These are phyloP conservation scores for Leptographium galeiforme DNA, from an alignment of 2,329 filamentous ascomycete genomes.

Conservation along the genomic window DNA sequence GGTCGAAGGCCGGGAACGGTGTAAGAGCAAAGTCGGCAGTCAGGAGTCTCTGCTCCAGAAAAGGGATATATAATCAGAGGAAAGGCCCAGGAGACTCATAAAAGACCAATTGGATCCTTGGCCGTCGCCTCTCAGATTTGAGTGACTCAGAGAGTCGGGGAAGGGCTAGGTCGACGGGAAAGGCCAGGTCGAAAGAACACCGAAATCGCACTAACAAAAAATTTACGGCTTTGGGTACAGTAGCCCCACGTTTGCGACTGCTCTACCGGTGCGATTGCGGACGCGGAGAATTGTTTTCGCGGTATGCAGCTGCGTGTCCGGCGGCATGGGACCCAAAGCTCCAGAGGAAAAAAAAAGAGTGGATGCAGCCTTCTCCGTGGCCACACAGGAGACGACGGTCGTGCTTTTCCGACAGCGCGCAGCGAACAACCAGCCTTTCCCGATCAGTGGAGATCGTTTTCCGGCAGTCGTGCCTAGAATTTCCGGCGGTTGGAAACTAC, in stretches of 20 bases:
- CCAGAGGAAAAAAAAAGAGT: neutral
- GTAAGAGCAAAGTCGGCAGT: neutral
- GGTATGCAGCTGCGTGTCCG: neutral
- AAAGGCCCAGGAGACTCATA: neutral
- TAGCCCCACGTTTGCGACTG: neutral
- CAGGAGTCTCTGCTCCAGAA: neutral
- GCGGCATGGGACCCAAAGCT: neutral
- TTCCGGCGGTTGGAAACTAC: neutral
- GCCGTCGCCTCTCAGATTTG: neutral
- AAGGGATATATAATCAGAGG: neutral
- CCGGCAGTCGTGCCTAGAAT: neutral
- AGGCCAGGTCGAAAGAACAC: neutral
- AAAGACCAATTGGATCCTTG: neutral
- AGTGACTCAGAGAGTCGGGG: neutral
- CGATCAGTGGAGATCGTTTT: neutral
- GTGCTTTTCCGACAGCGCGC: neutral
- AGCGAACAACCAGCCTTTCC: neutral
- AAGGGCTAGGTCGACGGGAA: neutral
- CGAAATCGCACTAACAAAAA: constrained; percentile 1
- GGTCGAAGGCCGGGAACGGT: neutral
- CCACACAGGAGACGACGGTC: neutral
- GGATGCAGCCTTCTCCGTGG: neutral
- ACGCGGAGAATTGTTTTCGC: neutral
- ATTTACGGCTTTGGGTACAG: neutral
- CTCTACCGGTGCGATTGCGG: neutral